phyloP scores from a whole-genome alignment of 352 stramenopile genomes.

The Phytophthora ohioensis region DNA sequence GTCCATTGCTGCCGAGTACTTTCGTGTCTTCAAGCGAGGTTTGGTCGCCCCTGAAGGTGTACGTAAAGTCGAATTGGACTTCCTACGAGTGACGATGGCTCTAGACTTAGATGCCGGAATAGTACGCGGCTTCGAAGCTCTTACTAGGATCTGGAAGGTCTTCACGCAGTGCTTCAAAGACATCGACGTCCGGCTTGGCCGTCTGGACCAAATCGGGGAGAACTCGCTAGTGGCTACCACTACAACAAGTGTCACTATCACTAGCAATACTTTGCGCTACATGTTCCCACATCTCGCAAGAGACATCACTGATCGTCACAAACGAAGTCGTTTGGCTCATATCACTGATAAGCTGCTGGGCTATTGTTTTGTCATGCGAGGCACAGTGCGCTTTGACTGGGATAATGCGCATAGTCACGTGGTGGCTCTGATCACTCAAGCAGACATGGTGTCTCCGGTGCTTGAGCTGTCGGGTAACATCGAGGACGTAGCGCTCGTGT shows the following conservation, averaged over 20 bases:
- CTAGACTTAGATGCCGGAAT: constrained; percentile 1
- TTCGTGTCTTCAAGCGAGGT: constrained; percentile 8
- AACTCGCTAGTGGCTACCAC: background rate
- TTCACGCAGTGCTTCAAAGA: constrained; percentile 4
- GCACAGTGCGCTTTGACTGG: background rate
- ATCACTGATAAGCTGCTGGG: constrained; percentile 3
- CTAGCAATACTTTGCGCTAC: background rate
- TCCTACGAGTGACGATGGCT: constrained; percentile 1
- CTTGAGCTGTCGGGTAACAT: background rate
- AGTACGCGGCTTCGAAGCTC: background rate
- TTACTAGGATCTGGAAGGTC: constrained; percentile 8
- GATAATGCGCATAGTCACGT: background rate
- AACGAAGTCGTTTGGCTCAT: background rate
- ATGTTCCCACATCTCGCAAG: background rate
- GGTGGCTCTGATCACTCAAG: background rate
- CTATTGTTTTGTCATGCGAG: background rate
- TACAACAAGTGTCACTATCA: constrained; percentile 7
- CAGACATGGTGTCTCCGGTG: constrained; percentile 5
- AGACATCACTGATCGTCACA: background rate
- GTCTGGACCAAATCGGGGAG: constrained; percentile 8
- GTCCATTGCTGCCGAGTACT: background rate
- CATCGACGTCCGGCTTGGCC: background rate
- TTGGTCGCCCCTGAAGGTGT: background rate
- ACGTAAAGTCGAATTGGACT: background rate
- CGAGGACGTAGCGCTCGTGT: background rate